Evolutionary conservation across 441 rosid species (phyloP), one percentile per base, ranked within the genome.

Genomic region (Raphanus hybrid): DNA sequence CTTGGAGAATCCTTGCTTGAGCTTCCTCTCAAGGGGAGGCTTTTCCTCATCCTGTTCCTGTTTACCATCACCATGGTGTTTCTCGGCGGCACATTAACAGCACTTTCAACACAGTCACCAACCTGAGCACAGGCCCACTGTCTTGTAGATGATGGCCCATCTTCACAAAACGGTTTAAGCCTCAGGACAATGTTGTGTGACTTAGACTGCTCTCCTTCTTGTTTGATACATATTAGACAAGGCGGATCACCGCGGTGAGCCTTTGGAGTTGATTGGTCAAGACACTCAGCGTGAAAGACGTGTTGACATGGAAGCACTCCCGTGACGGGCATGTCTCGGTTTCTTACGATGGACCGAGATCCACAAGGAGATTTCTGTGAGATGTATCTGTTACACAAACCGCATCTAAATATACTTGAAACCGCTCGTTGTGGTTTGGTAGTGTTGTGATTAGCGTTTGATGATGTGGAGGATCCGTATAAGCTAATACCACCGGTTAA

Each of bases 271-370:
- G 90, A 77, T 64, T 92, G 93, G 67, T 94, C 98, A 84, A 94
- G 86, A 83, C 99, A 94, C 67, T 94, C 99, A 0, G 93, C 98
- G 63, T 94, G 99, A 76, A 90, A 94, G 62, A 92, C 98, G 5
- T 94, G 99, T 67, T 94, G 83, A 81, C 99, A 94, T 8, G 93
- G 82, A 57, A 94, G 87, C 20, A 94, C 89, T 64, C 98, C 97
- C 50, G 96, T 86, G 69, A 78, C 83, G 0, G 98, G 98, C 97
- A 94, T 91, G 81, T 92, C 97, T 27, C 87, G 71, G 57, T 92
- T 89, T 81, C 93, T 85, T 76, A 92, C 37, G 41, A 94, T 87
- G 39, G 94, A 87, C 75, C 88, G 85, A 16, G 92, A 88, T 67
- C 97, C 87, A 97, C 99, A 94, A 6, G 97, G 97, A 15, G 98